phyloP scores from a whole-genome alignment of 306 rosid genomes.

The Sindora glabra region DNA sequence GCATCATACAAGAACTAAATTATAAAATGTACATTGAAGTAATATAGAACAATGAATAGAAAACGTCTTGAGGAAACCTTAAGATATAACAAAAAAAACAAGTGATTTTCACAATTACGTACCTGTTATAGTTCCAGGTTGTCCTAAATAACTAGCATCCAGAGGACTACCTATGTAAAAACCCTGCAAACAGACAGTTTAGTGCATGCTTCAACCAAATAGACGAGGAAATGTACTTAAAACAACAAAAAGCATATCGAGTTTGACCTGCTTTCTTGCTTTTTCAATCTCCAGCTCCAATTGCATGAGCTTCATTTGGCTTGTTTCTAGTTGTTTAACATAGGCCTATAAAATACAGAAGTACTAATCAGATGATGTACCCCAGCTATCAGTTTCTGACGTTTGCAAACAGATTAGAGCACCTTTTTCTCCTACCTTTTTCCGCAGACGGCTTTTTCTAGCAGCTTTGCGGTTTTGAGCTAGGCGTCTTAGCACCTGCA shows the following conservation, averaged over 20 bases:
- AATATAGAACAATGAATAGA: background rate
- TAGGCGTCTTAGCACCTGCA: slow-evolving; percentile 55
- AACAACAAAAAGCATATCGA: background rate
- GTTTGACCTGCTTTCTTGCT: slow-evolving; percentile 62
- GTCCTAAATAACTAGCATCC: slow-evolving; percentile 44
- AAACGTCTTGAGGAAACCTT: background rate
- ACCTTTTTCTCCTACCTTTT: slow-evolving; percentile 52
- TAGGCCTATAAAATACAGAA: slow-evolving; percentile 52
- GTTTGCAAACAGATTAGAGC: slow-evolving; percentile 1
- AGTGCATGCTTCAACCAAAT: background rate
- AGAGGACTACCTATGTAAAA: slow-evolving; percentile 24
- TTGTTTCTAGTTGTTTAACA: slow-evolving; percentile 82
- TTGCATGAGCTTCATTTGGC: slow-evolving; percentile 70
- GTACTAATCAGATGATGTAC: slow-evolving; percentile 17
- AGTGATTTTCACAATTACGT: slow-evolving; percentile 18
- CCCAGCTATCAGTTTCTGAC: no score
- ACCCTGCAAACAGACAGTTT: slow-evolving; percentile 40
- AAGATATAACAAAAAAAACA: background rate
- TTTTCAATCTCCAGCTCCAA: slow-evolving; percentile 69
- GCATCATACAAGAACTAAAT: slow-evolving; percentile 8
- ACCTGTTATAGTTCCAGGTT: slow-evolving; percentile 56
- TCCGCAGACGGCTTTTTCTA: slow-evolving; percentile 61
- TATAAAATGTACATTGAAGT: background rate
- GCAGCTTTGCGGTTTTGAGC: slow-evolving; percentile 97
- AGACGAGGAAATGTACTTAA: background rate